Evolutionary conservation across 176 grass and related monocot genomes (phyloP).

Genomic region (Musa acuminata): DNA sequence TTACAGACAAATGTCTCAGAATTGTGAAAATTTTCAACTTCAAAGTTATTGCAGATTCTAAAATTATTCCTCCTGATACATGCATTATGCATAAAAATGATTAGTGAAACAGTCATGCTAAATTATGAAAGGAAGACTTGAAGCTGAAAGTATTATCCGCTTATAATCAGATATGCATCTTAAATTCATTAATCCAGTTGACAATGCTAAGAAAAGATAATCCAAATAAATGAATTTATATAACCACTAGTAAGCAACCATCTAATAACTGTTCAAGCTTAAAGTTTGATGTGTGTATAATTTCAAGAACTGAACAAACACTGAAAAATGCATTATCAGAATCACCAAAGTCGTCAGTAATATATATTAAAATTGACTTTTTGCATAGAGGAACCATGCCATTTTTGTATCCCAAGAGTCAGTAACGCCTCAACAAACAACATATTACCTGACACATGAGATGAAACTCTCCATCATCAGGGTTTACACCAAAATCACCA

Average conservation of each 20-base stretch:
- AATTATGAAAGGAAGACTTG: too few species aligned
- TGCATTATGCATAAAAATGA: not conserved
- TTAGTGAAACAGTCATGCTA: not conserved
- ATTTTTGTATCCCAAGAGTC: not conserved
- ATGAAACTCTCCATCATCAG: constrained; percentile 93
- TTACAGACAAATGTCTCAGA: not conserved
- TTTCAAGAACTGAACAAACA: not conserved
- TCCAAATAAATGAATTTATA: too few species aligned
- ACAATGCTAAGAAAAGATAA: too few species aligned
- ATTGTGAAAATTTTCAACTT: not conserved
- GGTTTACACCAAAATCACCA: constrained; percentile 94
- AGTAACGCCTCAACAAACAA: not conserved
- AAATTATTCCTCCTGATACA: not conserved
- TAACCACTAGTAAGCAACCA: too few species aligned
- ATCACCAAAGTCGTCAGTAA: not conserved
- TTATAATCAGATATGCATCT: not conserved
- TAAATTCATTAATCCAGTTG: not conserved
- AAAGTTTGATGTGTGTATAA: too few species aligned
- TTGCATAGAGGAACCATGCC: too few species aligned
- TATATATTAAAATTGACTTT: too few species aligned
- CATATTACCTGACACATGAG: constrained; percentile 84
- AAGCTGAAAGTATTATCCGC: too few species aligned
- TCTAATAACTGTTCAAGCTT: too few species aligned
- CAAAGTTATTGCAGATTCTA: not conserved
- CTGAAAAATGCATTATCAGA: not conserved